Conservation (phyloP, 352 stramenopile species). For the Globisporangium barbulae region DNA sequence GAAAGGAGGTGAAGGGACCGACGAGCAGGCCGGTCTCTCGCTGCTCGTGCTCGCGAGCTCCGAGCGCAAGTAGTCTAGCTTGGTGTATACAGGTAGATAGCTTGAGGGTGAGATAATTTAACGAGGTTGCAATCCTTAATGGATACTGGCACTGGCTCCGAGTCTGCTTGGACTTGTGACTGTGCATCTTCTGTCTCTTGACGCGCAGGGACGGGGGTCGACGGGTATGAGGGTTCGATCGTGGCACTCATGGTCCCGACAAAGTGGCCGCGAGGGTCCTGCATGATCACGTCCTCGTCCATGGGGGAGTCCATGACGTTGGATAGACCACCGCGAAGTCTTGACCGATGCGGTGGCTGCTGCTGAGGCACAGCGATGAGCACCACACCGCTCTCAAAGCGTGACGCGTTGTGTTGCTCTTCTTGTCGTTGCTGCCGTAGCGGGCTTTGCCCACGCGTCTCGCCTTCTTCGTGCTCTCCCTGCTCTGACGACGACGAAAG, state of each 20-base stretch:
- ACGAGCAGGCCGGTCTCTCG: neutral
- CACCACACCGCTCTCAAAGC: conserved; percentile 6
- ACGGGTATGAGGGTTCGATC: neutral
- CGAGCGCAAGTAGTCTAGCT: neutral
- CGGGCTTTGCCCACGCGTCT: neutral
- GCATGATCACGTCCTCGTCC: conserved; percentile 29
- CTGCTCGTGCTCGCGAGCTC: conserved; percentile 4
- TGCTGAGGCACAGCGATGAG: conserved; percentile 14
- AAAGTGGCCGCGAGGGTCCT: conserved; percentile 11
- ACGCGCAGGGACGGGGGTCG: neutral
- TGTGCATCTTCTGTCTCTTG: neutral
- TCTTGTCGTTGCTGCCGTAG: neutral
- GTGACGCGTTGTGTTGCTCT: neutral
- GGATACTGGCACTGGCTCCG: neutral
- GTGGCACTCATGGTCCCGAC: neutral
- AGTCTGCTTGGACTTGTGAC: conserved; percentile 1
- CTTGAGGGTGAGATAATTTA: no score
- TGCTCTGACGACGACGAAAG: conserved; percentile 41
- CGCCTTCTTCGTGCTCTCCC: conserved; percentile 3
- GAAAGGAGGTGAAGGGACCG: neutral
- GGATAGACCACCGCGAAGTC: conserved; percentile 29
- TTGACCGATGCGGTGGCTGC: conserved; percentile 13
- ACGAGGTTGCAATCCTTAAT: no score
- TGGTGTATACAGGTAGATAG: neutral
- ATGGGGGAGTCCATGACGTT: conserved; percentile 67